A percentile compares a stretch with the other conserved stretches of the same genome.
Evolutionary conservation across 2,329 filamentous ascomycete genomes (phyloP).

Genomic region (Dryadomyces sulphureus): DNA sequence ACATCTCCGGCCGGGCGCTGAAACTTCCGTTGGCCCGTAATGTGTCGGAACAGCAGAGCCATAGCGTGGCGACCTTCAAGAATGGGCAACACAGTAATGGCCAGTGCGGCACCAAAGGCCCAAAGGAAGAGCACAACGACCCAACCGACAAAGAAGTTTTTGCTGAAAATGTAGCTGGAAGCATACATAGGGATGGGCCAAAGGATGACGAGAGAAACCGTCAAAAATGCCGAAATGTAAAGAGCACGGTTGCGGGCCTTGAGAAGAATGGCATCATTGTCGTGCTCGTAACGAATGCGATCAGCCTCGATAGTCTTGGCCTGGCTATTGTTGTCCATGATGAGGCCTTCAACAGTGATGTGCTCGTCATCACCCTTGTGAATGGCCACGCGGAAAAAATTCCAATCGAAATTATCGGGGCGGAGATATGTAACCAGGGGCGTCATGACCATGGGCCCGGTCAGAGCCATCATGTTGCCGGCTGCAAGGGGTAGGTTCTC

Average conservation of each 20-base stretch:
- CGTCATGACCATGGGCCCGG: constrained; percentile 60
- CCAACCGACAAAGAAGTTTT: background rate
- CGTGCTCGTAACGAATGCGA: background rate
- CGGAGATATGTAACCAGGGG: constrained; percentile 60
- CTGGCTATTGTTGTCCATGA: background rate
- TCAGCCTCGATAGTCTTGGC: background rate
- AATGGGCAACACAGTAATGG: constrained; percentile 1
- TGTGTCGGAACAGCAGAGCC: background rate
- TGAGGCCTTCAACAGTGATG: background rate
- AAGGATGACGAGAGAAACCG: background rate
- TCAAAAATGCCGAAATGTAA: background rate
- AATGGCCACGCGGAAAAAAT: constrained; percentile 64
- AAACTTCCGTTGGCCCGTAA: background rate
- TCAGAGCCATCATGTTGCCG: constrained; percentile 68
- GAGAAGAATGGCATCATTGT: background rate
- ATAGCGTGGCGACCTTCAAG: background rate
- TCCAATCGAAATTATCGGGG: constrained; percentile 67
- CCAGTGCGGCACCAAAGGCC: background rate
- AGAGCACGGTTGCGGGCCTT: background rate
- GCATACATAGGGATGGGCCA: constrained; percentile 3
- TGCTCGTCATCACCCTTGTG: constrained; percentile 59
- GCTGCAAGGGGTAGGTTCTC: constrained; percentile 79
- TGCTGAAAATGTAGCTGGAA: constrained; percentile 1
- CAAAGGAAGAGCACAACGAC: background rate
- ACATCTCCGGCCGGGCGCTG: background rate